These are phyloP conservation scores for Novymonas esmeraldas DNA, from an alignment of 208 protist genomes.

Conservation along the genomic window DNA sequence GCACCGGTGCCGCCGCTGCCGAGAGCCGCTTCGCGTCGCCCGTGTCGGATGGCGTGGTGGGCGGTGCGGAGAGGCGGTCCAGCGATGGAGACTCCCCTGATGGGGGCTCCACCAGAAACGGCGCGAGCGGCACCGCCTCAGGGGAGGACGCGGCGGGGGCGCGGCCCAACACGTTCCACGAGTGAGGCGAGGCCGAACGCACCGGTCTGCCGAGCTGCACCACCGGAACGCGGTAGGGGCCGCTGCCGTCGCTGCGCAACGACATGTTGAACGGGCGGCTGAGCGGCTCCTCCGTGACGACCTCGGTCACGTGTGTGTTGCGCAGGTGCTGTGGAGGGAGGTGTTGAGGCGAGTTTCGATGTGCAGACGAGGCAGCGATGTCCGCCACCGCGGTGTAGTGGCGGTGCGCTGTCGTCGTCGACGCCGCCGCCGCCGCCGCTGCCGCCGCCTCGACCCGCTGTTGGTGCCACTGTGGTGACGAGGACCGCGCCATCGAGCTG, in stretches of 20 bases:
- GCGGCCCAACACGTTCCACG: slow-evolving; percentile 7
- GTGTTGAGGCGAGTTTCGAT: background rate
- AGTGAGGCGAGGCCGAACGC: slow-evolving; percentile 10
- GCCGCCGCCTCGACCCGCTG: background rate
- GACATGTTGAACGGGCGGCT: slow-evolving; percentile 3
- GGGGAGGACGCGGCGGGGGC: background rate
- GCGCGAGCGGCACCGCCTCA: background rate
- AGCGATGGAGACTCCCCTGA: background rate
- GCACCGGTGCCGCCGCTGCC: background rate
- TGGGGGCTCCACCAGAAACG: background rate
- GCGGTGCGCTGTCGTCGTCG: background rate
- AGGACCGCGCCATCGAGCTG: slow-evolving; percentile 5
- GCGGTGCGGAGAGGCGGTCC: slow-evolving; percentile 15
- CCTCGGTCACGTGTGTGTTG: background rate
- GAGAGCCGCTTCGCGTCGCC: background rate
- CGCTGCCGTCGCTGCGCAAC: slow-evolving; percentile 10
- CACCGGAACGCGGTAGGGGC: slow-evolving; percentile 4
- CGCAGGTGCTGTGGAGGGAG: background rate
- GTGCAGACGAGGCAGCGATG: background rate
- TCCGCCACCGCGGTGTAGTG: slow-evolving; percentile 3
- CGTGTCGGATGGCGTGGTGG: background rate
- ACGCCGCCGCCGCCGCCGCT: too few relatives aligned
- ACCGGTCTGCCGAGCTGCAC: slow-evolving; percentile 4
- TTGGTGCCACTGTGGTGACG: background rate
- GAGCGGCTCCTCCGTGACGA: background rate